Evolutionary conservation across 1,284 basidiomycete species (phyloP).

Genomic region (Ceratobasidium sp.): DNA sequence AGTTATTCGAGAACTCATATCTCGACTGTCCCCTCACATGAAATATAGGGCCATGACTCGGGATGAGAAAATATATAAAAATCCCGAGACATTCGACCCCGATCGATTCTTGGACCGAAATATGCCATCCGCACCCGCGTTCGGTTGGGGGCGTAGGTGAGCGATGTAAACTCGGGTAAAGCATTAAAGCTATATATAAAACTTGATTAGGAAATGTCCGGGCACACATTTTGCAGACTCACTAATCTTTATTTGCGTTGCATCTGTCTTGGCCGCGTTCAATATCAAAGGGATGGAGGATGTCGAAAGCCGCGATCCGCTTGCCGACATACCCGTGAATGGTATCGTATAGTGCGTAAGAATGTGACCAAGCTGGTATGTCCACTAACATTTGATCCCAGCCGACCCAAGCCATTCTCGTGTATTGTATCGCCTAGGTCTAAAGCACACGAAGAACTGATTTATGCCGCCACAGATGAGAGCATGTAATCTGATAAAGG

Average conservation of each 20-base stretch:
- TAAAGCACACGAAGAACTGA: background rate
- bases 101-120: conserved; percentile 45
- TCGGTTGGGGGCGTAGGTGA: conserved; percentile 55
- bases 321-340: background rate
- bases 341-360: background rate
- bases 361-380: background rate
- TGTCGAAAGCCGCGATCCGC: background rate
- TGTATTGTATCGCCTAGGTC: background rate
- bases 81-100: conserved; percentile 44
- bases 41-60: conserved; percentile 42
- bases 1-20: background rate
- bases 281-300: background rate
- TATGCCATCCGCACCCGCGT: conserved; percentile 51
- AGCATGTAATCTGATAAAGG: background rate
- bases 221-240: conserved; percentile 3
- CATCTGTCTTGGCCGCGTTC: background rate
- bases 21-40: background rate
- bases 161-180: background rate
- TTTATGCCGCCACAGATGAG: background rate
- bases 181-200: background rate
- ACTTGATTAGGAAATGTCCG: background rate
- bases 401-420: background rate
- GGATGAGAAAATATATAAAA: conserved; percentile 41
- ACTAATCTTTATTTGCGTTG: background rate
- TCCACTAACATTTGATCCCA: background rate